These are phyloP conservation scores for Puccinia coronata DNA, from an alignment of 1,284 basidiomycete genomes.

Conservation along the genomic window DNA sequence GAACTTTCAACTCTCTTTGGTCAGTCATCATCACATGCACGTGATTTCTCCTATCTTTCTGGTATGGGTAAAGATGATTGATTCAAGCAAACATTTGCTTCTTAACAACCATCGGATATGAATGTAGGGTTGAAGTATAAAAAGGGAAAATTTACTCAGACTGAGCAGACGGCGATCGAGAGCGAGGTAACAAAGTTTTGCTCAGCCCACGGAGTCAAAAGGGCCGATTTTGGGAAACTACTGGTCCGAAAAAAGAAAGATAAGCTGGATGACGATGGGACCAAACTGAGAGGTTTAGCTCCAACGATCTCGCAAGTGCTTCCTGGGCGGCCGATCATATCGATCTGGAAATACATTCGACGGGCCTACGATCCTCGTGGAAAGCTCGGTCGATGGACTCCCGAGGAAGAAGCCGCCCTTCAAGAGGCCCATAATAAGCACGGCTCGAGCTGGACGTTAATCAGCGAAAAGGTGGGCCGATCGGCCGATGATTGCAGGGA, in stretches of 20 bases:
- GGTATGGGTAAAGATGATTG: no score
- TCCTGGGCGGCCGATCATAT: conserved; percentile 72
- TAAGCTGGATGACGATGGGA: conserved; percentile 60
- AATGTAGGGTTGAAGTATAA: conserved; percentile 72
- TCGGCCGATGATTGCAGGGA: conserved; percentile 78
- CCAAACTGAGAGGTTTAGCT: conserved; percentile 68
- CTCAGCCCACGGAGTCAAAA: conserved; percentile 62
- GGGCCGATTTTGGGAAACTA: conserved; percentile 66
- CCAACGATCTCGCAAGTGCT: conserved; percentile 68
- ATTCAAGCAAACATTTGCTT: not conserved
- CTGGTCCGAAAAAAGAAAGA: conserved; percentile 68
- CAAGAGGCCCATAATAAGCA: conserved; percentile 69
- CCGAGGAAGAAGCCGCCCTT: conserved; percentile 69
- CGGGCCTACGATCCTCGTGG: conserved; percentile 69
- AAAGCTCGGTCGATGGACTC: conserved; percentile 70
- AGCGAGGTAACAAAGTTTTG: conserved; percentile 69
- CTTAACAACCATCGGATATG: not conserved
- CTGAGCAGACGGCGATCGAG: conserved; percentile 69
- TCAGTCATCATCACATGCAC: not conserved
- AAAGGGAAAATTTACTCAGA: conserved; percentile 77
- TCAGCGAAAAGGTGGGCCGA: conserved; percentile 69
- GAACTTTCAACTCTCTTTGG: conserved; percentile 5
- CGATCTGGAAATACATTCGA: conserved; percentile 76
- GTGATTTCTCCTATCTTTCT: no score
- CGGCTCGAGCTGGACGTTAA: conserved; percentile 77